A percentile compares a stretch with the other conserved stretches of the same genome.
phyloP scores from a whole-genome alignment of 73 alveolate species.

The Loxodes magnus region DNA sequence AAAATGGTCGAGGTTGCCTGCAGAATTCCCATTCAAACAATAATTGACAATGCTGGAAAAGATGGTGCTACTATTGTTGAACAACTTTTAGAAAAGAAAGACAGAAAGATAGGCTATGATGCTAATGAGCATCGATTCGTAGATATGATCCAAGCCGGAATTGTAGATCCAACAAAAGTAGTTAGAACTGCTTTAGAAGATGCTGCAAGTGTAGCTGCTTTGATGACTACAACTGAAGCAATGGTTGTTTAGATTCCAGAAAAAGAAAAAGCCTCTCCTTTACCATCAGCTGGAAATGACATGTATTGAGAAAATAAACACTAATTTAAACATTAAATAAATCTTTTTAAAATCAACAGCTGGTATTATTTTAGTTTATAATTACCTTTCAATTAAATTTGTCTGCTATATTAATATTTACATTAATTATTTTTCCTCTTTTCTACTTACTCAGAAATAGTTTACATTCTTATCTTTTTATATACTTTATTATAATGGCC shows the following conservation, averaged over 20 bases:
- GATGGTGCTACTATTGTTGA: conserved; percentile 81
- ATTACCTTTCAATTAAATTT: too few species aligned
- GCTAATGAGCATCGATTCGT: conserved; percentile 65
- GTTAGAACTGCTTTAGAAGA: conserved; percentile 93
- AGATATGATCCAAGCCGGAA: conserved; percentile 72
- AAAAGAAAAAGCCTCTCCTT: conserved; percentile 42
- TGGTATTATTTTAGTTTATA: too few species aligned
- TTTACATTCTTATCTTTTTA: too few species aligned
- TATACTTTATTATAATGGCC: too few species aligned
- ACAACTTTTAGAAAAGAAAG: conserved; percentile 45
- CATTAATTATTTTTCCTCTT: too few species aligned
- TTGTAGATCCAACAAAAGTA: conserved; percentile 96
- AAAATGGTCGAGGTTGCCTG: conserved; percentile 66
- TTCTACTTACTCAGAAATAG: too few species aligned
- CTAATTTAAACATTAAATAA: too few species aligned
- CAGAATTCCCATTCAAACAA: conserved; percentile 76
- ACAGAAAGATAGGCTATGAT: conserved; percentile 64
- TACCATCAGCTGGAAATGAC: too few species aligned
- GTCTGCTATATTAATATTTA: too few species aligned
- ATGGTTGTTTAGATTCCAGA: conserved; percentile 42
- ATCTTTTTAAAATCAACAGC: too few species aligned
- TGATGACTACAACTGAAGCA: conserved; percentile 94
- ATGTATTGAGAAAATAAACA: too few species aligned
- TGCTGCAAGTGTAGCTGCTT: conserved; percentile 90
- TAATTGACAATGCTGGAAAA: conserved; percentile 82